A percentile compares a stretch with the other conserved stretches of the same genome.
Conservation (phyloP, 2,329 filamentous ascomycete species). For the Bipolaris zeicola region DNA sequence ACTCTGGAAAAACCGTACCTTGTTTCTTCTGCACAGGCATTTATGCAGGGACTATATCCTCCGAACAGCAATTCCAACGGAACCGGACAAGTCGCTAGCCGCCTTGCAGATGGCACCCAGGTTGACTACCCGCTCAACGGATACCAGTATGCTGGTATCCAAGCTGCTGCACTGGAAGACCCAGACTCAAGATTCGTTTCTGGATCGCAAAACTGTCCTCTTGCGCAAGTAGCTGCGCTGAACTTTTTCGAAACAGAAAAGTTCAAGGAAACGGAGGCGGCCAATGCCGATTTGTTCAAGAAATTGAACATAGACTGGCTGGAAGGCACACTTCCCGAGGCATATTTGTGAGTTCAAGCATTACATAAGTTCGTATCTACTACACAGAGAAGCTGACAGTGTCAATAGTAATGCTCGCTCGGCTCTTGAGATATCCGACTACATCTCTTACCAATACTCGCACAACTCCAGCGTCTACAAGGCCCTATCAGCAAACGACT, state of each 20-base stretch:
- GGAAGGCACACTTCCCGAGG: slow-evolving; percentile 45
- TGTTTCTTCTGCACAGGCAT: slow-evolving; percentile 62
- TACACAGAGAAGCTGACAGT: not conserved
- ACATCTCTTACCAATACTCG: slow-evolving; percentile 58
- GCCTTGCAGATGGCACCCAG: slow-evolving; percentile 56
- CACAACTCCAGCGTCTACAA: slow-evolving; percentile 56
- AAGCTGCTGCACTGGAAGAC: slow-evolving; percentile 53
- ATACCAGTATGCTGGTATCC: slow-evolving; percentile 63
- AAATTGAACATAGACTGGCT: slow-evolving; percentile 53
- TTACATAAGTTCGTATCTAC: not conserved
- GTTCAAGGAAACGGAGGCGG: slow-evolving; percentile 49
- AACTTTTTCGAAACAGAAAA: slow-evolving; percentile 52
- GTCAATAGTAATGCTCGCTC: slow-evolving; percentile 55
- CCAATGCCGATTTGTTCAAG: slow-evolving; percentile 53
- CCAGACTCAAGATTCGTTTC: slow-evolving; percentile 58
- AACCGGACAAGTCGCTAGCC: slow-evolving; percentile 43
- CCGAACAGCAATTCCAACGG: slow-evolving; percentile 47
- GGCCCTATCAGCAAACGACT: slow-evolving; percentile 37
- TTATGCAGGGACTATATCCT: slow-evolving; percentile 67
- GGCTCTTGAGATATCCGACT: slow-evolving; percentile 62
- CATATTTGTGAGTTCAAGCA: not conserved
- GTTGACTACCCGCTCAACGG: slow-evolving; percentile 58
- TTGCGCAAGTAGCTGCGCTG: slow-evolving; percentile 43
- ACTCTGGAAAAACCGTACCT: slow-evolving; percentile 56
- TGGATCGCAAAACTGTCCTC: slow-evolving; percentile 55